Percentiles rank a stretch among this genome's conserved stretches.
Evolutionary conservation across 768 basidiomycete genomes (phyloP).

Genomic region (Amanita muscaria): DNA sequence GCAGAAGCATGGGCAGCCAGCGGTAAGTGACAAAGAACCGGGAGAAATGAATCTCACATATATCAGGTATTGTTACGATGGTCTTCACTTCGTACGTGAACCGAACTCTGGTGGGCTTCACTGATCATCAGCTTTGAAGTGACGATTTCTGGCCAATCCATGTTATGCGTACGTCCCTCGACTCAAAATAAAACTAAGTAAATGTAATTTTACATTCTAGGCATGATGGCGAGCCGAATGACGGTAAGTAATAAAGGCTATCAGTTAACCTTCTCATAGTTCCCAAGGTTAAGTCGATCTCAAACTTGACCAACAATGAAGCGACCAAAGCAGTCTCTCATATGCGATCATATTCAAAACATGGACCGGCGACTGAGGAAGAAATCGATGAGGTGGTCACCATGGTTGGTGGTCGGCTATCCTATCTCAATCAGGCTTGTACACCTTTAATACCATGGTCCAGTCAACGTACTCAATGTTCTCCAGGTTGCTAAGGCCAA

Average conservation of each 20-base stretch:
- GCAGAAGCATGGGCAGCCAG: conserved; percentile 83
- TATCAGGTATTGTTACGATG: conserved; percentile 61
- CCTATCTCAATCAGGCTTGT: conserved; percentile 58
- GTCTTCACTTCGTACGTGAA: conserved; percentile 65
- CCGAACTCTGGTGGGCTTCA: conserved; percentile 7
- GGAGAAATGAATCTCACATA: background rate
- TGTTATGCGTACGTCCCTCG: conserved; percentile 39
- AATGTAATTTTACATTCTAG: conserved; percentile 24
- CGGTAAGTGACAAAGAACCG: conserved; percentile 31
- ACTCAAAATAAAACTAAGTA: background rate
- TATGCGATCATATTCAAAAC: conserved; percentile 38
- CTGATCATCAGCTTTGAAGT: conserved; percentile 27
- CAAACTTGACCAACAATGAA: conserved; percentile 55
- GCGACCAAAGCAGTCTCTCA: conserved; percentile 47
- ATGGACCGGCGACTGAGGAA: conserved; percentile 18
- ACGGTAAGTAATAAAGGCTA: conserved; percentile 31
- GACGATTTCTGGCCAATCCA: conserved; percentile 84
- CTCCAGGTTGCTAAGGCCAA: conserved; percentile 43
- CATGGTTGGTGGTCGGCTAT: conserved; percentile 69
- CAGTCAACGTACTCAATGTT: background rate
- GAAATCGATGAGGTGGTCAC: conserved; percentile 42
- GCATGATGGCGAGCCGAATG: conserved; percentile 68
- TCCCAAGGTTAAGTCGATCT: conserved; percentile 55
- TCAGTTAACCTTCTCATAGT: background rate
- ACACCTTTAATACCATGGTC: background rate